A percentile compares a stretch with the other conserved stretches of the same genome.
phyloP scores from a whole-genome alignment of 2,329 filamentous ascomycete genomes.

The Coniochaeta sp. region DNA sequence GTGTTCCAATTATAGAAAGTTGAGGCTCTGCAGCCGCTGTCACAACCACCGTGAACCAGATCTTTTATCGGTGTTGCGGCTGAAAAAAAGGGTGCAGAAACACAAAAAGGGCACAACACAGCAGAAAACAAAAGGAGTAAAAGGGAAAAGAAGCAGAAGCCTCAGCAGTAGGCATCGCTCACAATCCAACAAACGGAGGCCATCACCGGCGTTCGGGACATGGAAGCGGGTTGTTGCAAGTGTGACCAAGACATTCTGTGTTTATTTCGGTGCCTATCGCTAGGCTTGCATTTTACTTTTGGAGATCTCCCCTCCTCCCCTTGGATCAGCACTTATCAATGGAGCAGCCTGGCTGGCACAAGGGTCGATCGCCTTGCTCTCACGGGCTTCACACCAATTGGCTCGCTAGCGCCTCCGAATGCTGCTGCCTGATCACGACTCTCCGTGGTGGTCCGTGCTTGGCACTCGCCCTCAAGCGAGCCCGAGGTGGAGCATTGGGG shows the following conservation, averaged over 20 bases:
- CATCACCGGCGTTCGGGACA: too few species aligned
- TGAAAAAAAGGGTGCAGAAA: background rate
- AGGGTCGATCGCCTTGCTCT: background rate
- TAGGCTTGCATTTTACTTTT: background rate
- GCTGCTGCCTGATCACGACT: slow-evolving; percentile 13
- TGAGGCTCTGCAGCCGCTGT: background rate
- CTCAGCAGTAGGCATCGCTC: background rate
- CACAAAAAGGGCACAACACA: background rate
- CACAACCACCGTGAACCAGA: background rate
- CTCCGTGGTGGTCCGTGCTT: background rate
- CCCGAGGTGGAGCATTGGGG: background rate
- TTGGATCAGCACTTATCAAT: too few species aligned
- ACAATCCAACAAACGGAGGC: background rate
- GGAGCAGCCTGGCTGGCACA: too few species aligned
- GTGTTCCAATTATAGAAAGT: background rate
- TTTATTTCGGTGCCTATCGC: slow-evolving; percentile 18
- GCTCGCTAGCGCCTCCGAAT: slow-evolving; percentile 9
- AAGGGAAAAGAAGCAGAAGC: background rate
- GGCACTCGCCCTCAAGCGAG: too few species aligned
- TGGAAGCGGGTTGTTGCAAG: too few species aligned
- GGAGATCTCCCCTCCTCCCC: background rate
- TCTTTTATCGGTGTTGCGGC: background rate
- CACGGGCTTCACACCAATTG: slow-evolving; percentile 6
- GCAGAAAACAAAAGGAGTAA: background rate
- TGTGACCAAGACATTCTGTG: background rate